These are phyloP conservation scores for Mycosphaerelloides madeirae DNA, from an alignment of 2,329 filamentous ascomycete species.

Conservation along the genomic window DNA sequence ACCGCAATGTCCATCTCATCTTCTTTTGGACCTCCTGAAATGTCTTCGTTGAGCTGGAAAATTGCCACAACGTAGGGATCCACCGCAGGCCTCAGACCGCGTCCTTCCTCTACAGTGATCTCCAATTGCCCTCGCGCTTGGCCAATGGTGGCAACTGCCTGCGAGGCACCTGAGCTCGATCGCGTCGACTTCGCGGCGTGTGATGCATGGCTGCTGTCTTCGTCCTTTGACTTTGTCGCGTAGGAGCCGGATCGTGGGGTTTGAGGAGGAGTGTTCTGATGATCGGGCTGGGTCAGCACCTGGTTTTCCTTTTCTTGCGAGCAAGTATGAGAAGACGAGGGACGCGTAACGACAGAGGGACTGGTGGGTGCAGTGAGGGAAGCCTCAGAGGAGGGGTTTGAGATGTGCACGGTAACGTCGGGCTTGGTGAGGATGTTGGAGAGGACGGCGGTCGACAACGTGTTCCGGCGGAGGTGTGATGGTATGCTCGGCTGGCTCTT, in stretches of 20 bases:
- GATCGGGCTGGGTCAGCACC: constrained; percentile 74
- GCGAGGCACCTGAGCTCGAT: constrained; percentile 30
- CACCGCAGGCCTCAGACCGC: constrained; percentile 72
- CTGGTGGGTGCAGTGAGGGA: constrained; percentile 52
- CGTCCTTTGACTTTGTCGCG: constrained; percentile 44
- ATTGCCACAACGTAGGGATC: constrained; percentile 96
- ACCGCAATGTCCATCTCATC: constrained; percentile 45
- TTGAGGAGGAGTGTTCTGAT: constrained; percentile 87
- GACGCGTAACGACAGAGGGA: constrained; percentile 44
- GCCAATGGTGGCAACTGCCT: constrained; percentile 55
- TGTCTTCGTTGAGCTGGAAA: constrained; percentile 94
- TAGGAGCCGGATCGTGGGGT: constrained; percentile 82
- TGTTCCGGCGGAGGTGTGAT: constrained; percentile 33
- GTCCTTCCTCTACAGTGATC: constrained; percentile 81
- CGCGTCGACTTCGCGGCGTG: constrained; percentile 35
- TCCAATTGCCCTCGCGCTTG: constrained; percentile 80
- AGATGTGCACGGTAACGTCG: constrained; percentile 64
- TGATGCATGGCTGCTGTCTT: constrained; percentile 17
- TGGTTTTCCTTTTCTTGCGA: constrained; percentile 59
- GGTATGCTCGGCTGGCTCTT: constrained; percentile 22
- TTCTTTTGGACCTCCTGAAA: constrained; percentile 75
- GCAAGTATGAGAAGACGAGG: constrained; percentile 40
- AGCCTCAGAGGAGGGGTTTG: constrained; percentile 57
- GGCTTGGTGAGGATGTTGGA: constrained; percentile 60
- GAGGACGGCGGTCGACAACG: constrained; percentile 53